phyloP scores from a whole-genome alignment of 1,284 basidiomycete genomes.

The Apiotrichum laibachii region DNA sequence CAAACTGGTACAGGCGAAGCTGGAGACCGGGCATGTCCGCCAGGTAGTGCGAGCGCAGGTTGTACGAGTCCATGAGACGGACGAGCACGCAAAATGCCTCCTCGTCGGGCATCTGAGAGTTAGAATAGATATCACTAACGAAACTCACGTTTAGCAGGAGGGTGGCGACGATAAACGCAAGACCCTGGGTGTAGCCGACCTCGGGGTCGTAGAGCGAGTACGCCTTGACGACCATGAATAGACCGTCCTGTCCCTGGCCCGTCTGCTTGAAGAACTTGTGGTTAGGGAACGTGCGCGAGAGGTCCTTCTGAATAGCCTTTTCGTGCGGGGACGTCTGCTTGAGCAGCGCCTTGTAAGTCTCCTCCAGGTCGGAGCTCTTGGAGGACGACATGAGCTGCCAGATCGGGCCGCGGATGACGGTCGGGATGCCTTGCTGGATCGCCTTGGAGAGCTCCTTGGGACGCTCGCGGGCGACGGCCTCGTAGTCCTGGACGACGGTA shows the following conservation, averaged over 20 bases:
- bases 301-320: slow-evolving; percentile 86
- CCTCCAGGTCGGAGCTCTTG: slow-evolving; percentile 84
- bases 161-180: slow-evolving; percentile 93
- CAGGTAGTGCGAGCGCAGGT: slow-evolving; percentile 89
- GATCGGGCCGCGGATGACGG: slow-evolving; percentile 75
- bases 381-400: slow-evolving; percentile 98
- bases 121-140: not conserved
- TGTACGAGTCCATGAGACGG: slow-evolving; percentile 96
- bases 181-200: slow-evolving; percentile 95
- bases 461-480: slow-evolving; percentile 70
- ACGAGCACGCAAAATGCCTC: slow-evolving; percentile 95
- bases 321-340: slow-evolving; percentile 85
- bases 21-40: slow-evolving; percentile 98
- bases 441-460: slow-evolving; percentile 79
- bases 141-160: slow-evolving; percentile 77
- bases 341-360: slow-evolving; percentile 75
- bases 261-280: slow-evolving; percentile 87
- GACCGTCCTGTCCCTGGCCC: slow-evolving; percentile 90
- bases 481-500: slow-evolving; percentile 86
- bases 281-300: slow-evolving; percentile 95
- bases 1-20: slow-evolving; percentile 83
- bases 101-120: slow-evolving; percentile 87
- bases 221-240: slow-evolving; percentile 96
- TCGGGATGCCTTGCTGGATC: slow-evolving; percentile 88
- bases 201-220: slow-evolving; percentile 94